phyloP scores from a whole-genome alignment of 805 yeast species.

The Lipomyces sp. region DNA sequence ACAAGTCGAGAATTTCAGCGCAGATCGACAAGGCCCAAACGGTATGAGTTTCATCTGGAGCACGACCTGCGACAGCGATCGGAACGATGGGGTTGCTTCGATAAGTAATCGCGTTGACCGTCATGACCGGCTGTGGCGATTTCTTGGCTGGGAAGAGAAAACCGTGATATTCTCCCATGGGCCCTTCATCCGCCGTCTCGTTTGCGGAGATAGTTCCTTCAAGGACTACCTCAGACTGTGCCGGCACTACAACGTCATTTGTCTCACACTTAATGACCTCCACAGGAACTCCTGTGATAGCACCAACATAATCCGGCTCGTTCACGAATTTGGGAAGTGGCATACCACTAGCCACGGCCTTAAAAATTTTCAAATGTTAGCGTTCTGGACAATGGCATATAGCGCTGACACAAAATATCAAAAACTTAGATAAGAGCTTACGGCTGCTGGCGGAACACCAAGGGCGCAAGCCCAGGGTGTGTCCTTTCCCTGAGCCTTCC shows the following conservation, averaged over 20 bases:
- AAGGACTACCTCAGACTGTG: neutral
- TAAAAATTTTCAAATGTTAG: neutral
- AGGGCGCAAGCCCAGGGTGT: conserved; percentile 3
- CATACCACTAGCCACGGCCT: conserved; percentile 1
- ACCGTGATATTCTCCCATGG: conserved; percentile 2
- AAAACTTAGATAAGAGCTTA: neutral
- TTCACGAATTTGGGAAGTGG: neutral
- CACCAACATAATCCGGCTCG: conserved; percentile 3
- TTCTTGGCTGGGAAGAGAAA: conserved; percentile 1
- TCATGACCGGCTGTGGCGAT: conserved; percentile 1
- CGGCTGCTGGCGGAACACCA: conserved; percentile 3
- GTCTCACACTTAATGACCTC: conserved; percentile 2
- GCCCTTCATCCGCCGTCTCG: neutral
- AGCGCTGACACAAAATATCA: conserved; percentile 1
- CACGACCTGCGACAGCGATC: neutral
- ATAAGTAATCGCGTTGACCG: neutral
- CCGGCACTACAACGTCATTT: neutral
- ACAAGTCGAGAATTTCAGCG: conserved; percentile 1
- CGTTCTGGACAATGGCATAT: neutral
- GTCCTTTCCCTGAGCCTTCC: conserved; percentile 3
- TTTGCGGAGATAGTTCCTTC: conserved; percentile 2
- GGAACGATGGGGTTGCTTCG: conserved; percentile 3
- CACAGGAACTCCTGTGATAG: conserved; percentile 2
- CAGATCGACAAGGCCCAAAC: conserved; percentile 3
- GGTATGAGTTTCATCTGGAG: neutral